Evolutionary conservation across 768 basidiomycete species (phyloP), one percentile per base, ranked within the genome.

Genomic region (Tricholoma hemisulphureum): DNA sequence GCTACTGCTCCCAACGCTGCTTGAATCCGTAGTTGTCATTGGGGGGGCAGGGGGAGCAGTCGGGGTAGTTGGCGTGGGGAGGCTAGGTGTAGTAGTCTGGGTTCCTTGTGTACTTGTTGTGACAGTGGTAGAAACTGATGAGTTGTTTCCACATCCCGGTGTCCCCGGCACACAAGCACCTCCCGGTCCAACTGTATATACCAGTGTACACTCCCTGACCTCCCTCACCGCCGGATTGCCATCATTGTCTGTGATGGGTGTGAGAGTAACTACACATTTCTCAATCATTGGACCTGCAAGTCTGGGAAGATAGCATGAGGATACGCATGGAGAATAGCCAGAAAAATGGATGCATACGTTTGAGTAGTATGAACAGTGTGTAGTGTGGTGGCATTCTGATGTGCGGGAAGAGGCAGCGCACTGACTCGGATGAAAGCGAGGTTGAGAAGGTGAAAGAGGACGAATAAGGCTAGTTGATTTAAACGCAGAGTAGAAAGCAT

Each of bases 231-330:
- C 77, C 41, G 73, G 72, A n/a, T 78, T 63, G 16, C 85, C 86
- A 61, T 78, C 71, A 3, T 69, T 66, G 61, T 78, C 81, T 51
- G 74, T 80, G 43, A 81, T 75, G 6, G 83, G 85, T 4, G 80
- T 85, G 48, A 87, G 74, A 9, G 81, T 80, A 49, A 84, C 72
- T 9, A 79, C 74, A 66, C 87, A 89, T n/a, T 78, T 84, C 72
- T 84, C 76, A 39, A 75, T 81, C 69, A 84, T 71, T 26, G 70
- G 68, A 16, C 86, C 86, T 56, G 77, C 72, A 45, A 76, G 56
- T 53, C 85, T 86, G 24, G n/a, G 23, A 39, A 55, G 29, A 24
- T 51, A 28, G 1, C 3, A 24, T 65, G 51, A 63, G 55, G 11
- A 54, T 60, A 52, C 54, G 37, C 26, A 39, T 51, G 50, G 18